phyloP scores from a whole-genome alignment of 257 asterid species.

The Primulina huaijiensis region DNA sequence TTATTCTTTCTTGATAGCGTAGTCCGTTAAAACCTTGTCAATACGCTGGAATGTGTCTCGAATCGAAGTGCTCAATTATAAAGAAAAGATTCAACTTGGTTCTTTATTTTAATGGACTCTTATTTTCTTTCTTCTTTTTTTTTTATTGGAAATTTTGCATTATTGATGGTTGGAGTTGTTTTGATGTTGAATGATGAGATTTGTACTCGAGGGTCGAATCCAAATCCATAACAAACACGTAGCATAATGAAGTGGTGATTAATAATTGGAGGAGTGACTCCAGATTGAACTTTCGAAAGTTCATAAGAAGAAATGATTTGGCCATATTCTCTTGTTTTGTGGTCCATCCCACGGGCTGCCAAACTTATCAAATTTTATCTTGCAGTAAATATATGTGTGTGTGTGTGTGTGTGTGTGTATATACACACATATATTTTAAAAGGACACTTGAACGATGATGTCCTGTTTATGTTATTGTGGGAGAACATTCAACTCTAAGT shows the following conservation, averaged over 20 bases:
- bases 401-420: too few relatives aligned
- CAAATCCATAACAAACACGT: not conserved
- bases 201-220: not conserved
- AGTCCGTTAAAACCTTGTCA: not conserved
- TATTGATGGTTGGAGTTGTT: not conserved
- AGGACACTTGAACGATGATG: too few relatives aligned
- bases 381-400: not conserved
- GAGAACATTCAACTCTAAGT: too few relatives aligned
- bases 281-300: not conserved
- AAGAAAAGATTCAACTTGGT: not conserved
- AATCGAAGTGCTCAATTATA: not conserved
- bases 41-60: conserved; percentile 19
- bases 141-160: not conserved
- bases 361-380: conserved; percentile 17
- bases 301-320: conserved; percentile 19
- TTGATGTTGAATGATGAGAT: not conserved
- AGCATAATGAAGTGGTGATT: not conserved
- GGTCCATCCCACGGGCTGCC: conserved; percentile 33
- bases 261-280: not conserved
- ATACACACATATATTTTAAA: too few relatives aligned
- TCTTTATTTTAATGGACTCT: not conserved
- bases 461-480: too few relatives aligned
- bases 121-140: too few relatives aligned
- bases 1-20: not conserved
- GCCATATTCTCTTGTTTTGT: conserved; percentile 29